Evolutionary conservation across 371 early-diverging fungal genomes (phyloP).

Genomic region (Mucor irregularis): DNA sequence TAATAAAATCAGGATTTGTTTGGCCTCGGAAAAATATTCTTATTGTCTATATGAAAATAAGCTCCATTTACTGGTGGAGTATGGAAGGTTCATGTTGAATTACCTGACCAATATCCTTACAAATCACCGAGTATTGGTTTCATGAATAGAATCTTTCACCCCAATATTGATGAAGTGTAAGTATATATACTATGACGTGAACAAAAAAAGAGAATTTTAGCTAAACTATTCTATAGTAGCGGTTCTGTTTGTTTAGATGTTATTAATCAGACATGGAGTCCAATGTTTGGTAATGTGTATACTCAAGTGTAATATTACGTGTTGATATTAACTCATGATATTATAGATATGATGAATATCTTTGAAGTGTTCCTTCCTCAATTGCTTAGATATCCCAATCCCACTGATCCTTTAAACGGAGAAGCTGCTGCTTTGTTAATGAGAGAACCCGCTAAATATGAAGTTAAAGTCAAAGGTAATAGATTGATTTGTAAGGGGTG

Average conservation of each 20-base stretch:
- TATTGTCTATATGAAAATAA: constrained; percentile 16
- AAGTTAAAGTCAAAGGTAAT: constrained; percentile 94
- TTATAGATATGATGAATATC: constrained; percentile 94
- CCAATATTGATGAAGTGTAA: constrained; percentile 99
- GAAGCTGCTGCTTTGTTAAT: constrained; percentile 98
- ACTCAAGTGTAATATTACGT: not conserved
- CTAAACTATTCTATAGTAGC: constrained; percentile 58
- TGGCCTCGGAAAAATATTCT: not conserved
- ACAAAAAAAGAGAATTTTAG: not conserved
- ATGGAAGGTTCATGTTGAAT: constrained; percentile 98
- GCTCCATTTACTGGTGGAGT: constrained; percentile 95
- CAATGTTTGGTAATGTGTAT: constrained; percentile 89
- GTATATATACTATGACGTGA: constrained; percentile 14
- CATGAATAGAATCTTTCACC: constrained; percentile 99
- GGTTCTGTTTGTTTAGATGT: constrained; percentile 99
- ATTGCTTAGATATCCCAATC: constrained; percentile 97
- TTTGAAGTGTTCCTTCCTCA: constrained; percentile 99
- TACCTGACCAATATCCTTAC: constrained; percentile 99
- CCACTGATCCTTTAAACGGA: constrained; percentile 99
- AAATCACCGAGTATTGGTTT: constrained; percentile 99
- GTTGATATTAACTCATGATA: not conserved
- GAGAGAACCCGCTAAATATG: constrained; percentile 92
- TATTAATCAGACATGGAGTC: constrained; percentile 99
- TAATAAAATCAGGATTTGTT: no score
- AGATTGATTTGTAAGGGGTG: no score